Base-by-base conservation (phyloP, 2,329 filamentous ascomycete species). In the Claviceps quebecensis region DNA sequence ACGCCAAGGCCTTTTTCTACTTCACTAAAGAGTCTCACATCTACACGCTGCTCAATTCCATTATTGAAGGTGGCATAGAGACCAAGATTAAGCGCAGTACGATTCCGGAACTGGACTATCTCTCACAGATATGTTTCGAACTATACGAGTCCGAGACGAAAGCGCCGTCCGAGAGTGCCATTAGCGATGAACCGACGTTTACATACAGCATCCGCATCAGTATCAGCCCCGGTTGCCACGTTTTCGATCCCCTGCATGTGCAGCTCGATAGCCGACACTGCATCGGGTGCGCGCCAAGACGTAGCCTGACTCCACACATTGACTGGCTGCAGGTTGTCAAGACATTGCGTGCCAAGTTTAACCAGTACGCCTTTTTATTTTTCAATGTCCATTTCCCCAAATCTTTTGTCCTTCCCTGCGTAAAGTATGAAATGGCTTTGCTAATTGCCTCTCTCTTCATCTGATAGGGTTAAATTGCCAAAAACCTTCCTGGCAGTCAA, bases 1-100 rank as follows among this genome's bases (percentile, higher is more conserved):
- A 94, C 58, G 89, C 90, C 45, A 96, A 96, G 65, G 91, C 86
- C 1, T 97, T 97, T 73, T 87, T 97, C 69, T 98, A 98, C 71
- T 98, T 98, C 68, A 98, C 93, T 56, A 98, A 98, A 68, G 93
- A 98, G 69, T 95, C 88, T 0, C 93, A 98, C 66, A 96, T 98
- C 56, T 98, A 98, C 71, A 98, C 93, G 5, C 77, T 98, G 5
- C 79, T 98, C 53, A 98, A 98, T 67, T 97, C 91, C 66, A 97
- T 98, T 59, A 78, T 98, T 26, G 93, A 98, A 66, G 93, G 94
- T 54, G 94, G 93, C 34, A 87, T 98, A 57, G 86, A 94, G 63
- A 96, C 91, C 23, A 98, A 98, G 72, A 97, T 98, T 63, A 86
- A 88, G 60, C 85, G 94, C 39, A 90, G 88, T 61, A 89, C 87